phyloP scores from a whole-genome alignment of 225 moss, liverwort and hornwort genomes.

The Anthoceros angustus region DNA sequence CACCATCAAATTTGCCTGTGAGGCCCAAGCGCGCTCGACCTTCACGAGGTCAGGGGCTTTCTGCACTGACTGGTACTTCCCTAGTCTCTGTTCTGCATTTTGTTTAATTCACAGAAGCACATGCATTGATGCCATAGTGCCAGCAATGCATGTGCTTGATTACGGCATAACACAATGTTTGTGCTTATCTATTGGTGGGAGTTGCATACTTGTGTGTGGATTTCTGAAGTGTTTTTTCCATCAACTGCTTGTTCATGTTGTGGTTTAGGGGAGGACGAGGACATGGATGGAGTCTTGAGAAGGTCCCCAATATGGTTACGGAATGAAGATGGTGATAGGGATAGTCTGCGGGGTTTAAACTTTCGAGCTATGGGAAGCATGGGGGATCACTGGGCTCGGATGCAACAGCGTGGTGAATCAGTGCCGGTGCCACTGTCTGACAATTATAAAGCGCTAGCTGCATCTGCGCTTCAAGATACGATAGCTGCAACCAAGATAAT shows the following conservation, averaged over 20 bases:
- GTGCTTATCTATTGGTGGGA: not conserved
- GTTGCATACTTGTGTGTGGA: not conserved
- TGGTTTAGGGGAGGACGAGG: constrained; percentile 68
- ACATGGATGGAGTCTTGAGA: constrained; percentile 46
- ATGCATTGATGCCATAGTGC: too few relatives aligned
- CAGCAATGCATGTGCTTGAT: not conserved
- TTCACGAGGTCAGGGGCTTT: constrained; percentile 16
- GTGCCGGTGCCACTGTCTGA: constrained; percentile 42
- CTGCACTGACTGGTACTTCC: constrained; percentile 39
- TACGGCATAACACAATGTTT: not conserved
- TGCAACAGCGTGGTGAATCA: constrained; percentile 39
- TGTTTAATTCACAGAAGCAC: not conserved
- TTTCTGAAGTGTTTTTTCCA: not conserved
- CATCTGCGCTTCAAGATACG: constrained; percentile 82
- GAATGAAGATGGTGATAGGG: constrained; percentile 21
- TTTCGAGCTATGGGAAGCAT: constrained; percentile 25
- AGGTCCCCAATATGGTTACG: constrained; percentile 58
- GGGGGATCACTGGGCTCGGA: constrained; percentile 49
- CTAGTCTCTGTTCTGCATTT: not conserved
- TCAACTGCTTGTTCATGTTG: not conserved
- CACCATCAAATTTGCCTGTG: constrained; percentile 38
- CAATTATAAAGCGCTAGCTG: constrained; percentile 68
- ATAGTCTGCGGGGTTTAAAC: constrained; percentile 13
- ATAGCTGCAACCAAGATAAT: constrained; percentile 54
- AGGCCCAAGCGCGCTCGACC: constrained; percentile 76